phyloP scores from a whole-genome alignment of 1,139 yeast species.

The Meyerozyma carpophila region DNA sequence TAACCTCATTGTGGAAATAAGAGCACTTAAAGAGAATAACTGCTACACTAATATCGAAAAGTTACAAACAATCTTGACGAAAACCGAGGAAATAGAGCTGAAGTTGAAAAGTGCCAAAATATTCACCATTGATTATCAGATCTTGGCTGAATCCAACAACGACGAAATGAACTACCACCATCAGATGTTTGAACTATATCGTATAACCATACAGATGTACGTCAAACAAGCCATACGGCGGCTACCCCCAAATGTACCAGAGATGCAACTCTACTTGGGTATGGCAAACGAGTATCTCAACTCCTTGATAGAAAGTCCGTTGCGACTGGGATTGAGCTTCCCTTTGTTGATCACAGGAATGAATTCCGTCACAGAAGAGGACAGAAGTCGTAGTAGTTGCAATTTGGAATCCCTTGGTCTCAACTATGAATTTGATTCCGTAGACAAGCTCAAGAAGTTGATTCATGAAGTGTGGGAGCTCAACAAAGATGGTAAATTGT shows the following conservation, averaged over 20 bases:
- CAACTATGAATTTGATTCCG: slow-evolving; percentile 12
- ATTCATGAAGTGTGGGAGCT: slow-evolving; percentile 16
- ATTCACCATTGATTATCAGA: slow-evolving; percentile 7
- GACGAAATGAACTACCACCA: slow-evolving; percentile 13
- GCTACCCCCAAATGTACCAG: slow-evolving; percentile 17
- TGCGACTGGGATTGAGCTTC: slow-evolving; percentile 13
- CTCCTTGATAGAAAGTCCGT: slow-evolving; percentile 7
- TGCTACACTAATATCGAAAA: slow-evolving; percentile 9
- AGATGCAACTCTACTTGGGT: slow-evolving; percentile 13
- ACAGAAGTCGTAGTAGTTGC: slow-evolving; percentile 5
- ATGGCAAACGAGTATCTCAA: slow-evolving; percentile 12
- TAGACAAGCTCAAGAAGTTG: slow-evolving; percentile 12
- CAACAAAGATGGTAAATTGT: slow-evolving; percentile 14
- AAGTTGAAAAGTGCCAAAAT: slow-evolving; percentile 11
- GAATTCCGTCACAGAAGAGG: slow-evolving; percentile 9
- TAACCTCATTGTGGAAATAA: slow-evolving; percentile 13
- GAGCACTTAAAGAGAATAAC: slow-evolving; percentile 6
- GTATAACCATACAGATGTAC: slow-evolving; percentile 14
- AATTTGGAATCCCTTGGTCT: slow-evolving; percentile 6
- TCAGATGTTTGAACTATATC: slow-evolving; percentile 16
- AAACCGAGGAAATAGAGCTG: slow-evolving; percentile 11
- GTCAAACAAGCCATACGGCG: slow-evolving; percentile 15
- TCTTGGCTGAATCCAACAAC: not conserved
- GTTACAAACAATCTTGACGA: slow-evolving; percentile 9
- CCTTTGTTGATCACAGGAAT: slow-evolving; percentile 17